phyloP scores from a whole-genome alignment of 345 rosid genomes.

The Citrus glauca region DNA sequence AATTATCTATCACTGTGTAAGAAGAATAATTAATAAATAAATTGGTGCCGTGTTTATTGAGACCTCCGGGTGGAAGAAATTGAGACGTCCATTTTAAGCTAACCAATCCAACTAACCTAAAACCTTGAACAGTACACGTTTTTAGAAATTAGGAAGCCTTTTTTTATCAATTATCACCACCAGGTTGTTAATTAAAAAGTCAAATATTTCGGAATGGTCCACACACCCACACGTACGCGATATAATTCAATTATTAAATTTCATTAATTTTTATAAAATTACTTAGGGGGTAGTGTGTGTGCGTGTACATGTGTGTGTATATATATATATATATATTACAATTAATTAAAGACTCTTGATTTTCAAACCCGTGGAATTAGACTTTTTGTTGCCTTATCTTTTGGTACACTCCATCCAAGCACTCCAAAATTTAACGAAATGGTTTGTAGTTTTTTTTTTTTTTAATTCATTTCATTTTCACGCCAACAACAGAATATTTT shows the following conservation, averaged over 20 bases:
- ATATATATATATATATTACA: too few species aligned
- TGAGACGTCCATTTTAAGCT: constrained; percentile 11
- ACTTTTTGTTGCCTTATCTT: neutral
- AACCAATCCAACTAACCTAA: constrained; percentile 2
- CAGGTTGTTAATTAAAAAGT: neutral
- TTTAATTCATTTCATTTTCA: neutral
- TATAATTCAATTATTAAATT: neutral
- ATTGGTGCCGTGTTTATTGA: neutral
- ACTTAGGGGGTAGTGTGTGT: too few species aligned
- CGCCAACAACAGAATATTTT: too few species aligned
- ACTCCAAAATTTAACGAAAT: neutral
- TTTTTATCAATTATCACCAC: too few species aligned
- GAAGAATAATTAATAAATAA: too few species aligned
- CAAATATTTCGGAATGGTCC: constrained; percentile 11
- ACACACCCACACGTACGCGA: neutral
- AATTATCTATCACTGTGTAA: neutral
- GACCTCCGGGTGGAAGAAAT: neutral
- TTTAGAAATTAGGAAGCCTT: neutral
- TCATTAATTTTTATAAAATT: too few species aligned
- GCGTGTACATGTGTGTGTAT: too few species aligned
- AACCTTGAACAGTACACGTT: neutral
- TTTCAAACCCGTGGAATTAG: neutral
- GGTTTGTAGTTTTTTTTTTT: too few species aligned
- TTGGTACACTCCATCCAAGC: constrained; percentile 1
- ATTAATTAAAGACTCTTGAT: neutral